Conservation (phyloP, 306 rosid genomes). For the Leucaena leucocephala region DNA sequence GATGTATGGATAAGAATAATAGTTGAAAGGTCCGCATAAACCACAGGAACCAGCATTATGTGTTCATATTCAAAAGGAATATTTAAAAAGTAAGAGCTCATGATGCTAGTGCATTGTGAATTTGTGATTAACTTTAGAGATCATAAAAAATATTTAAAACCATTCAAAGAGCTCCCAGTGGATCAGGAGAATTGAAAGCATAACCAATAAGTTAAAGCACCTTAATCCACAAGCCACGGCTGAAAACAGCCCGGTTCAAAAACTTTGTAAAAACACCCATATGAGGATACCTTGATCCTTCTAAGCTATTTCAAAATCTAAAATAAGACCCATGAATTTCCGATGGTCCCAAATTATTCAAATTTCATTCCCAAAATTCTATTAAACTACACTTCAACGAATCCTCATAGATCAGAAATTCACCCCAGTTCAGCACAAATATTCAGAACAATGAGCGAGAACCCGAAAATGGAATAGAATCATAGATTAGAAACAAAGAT, state of each 20-base stretch:
- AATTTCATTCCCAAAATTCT: not conserved
- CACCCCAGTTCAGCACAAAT: constrained; percentile 7
- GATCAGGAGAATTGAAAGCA: not conserved
- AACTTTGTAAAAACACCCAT: constrained; percentile 6
- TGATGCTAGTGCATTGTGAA: not conserved
- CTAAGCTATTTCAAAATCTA: not conserved
- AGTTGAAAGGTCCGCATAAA: constrained; percentile 7
- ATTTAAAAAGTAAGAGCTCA: not conserved
- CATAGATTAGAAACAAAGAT: not conserved
- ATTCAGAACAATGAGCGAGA: constrained; percentile 6
- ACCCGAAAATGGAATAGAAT: too few relatives aligned
- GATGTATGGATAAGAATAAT: not conserved
- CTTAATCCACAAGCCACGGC: not conserved
- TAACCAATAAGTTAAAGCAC: not conserved
- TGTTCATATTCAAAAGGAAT: not conserved
- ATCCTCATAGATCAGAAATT: constrained; percentile 8
- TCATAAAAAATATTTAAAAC: not conserved
- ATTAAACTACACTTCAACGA: not conserved
- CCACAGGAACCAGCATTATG: not conserved
- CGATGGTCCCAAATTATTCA: not conserved
- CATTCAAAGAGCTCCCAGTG: not conserved
- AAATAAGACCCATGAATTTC: not conserved
- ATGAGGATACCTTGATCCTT: not conserved
- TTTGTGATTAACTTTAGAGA: not conserved
- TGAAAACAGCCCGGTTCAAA: not conserved